These are phyloP conservation scores for Amaranthus hypochondriacus DNA, from an alignment of 148 eudicot species.

Conservation along the genomic window DNA sequence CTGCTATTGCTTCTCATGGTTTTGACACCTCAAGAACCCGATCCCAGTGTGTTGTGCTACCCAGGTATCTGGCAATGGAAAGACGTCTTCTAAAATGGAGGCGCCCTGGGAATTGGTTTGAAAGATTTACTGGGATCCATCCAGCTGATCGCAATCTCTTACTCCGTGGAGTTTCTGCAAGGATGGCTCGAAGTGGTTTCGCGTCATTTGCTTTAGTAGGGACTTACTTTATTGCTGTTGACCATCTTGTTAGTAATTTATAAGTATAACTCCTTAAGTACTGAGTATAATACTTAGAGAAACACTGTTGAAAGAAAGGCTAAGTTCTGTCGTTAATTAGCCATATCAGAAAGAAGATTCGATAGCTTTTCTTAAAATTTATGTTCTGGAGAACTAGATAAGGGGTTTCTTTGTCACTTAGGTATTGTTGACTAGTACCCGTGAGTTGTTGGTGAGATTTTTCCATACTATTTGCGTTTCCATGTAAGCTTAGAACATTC, in stretches of 20 bases:
- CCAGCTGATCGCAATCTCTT: conserved; percentile 80
- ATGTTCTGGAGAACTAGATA: neutral
- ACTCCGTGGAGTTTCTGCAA: conserved; percentile 58
- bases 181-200: conserved; percentile 86
- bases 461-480: conserved; percentile 7
- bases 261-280: conserved; percentile 6
- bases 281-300: neutral
- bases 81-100: conserved; percentile 71
- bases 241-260: conserved; percentile 37
- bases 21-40: conserved; percentile 84
- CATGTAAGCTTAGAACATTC: conserved; percentile 11
- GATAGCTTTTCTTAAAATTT: neutral
- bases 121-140: conserved; percentile 76
- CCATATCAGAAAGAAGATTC: neutral
- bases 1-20: conserved; percentile 88
- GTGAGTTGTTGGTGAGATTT: neutral
- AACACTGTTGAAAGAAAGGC: neutral
- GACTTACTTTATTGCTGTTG: conserved; percentile 55
- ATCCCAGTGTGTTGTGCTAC: conserved; percentile 74
- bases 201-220: conserved; percentile 70
- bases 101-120: conserved; percentile 74
- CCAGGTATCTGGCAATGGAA: conserved; percentile 78
- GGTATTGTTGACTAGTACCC: neutral
- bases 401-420: neutral
- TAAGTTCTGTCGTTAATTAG: neutral